These are phyloP conservation scores for Pyracantha coccinea DNA, from an alignment of 331 rosid genomes.

Conservation along the genomic window DNA sequence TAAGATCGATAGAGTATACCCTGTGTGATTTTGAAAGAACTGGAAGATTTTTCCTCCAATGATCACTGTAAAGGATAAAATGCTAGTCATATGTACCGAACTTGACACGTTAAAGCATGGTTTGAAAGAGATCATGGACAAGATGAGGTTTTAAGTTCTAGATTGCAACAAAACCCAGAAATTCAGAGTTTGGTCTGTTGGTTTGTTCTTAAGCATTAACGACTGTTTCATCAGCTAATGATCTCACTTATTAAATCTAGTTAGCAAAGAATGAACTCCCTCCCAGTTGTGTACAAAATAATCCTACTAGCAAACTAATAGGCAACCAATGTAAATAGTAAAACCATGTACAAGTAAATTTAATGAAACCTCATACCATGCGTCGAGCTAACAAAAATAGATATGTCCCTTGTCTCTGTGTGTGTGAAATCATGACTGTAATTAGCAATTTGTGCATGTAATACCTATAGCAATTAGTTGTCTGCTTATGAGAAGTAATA, in stretches of 20 bases:
- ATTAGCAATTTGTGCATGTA: constrained; percentile 17
- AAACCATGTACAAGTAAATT: background rate
- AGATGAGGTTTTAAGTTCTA: too few relatives aligned
- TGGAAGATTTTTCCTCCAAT: constrained; percentile 84
- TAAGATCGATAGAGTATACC: constrained; percentile 84
- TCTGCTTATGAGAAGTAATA: constrained; percentile 40
- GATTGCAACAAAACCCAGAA: background rate
- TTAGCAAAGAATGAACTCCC: background rate
- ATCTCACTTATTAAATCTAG: background rate
- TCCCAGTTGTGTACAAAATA: background rate
- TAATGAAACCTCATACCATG: background rate
- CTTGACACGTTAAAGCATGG: constrained; percentile 8
- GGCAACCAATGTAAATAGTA: background rate
- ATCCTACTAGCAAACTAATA: background rate
- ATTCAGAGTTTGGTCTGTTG: background rate
- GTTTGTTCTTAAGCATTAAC: background rate
- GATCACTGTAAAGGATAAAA: constrained; percentile 64
- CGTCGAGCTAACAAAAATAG: background rate
- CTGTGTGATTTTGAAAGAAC: constrained; percentile 66
- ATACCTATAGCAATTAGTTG: constrained; percentile 34
- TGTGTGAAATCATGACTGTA: background rate
- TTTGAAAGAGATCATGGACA: constrained; percentile 8
- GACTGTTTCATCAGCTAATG: background rate
- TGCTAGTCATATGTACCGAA: constrained; percentile 19
- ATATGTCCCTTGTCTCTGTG: background rate